Percentiles rank a stretch among this genome's conserved stretches.
Conservation (phyloP, 208 protist species). For the Tritrichomonas foetus region DNA sequence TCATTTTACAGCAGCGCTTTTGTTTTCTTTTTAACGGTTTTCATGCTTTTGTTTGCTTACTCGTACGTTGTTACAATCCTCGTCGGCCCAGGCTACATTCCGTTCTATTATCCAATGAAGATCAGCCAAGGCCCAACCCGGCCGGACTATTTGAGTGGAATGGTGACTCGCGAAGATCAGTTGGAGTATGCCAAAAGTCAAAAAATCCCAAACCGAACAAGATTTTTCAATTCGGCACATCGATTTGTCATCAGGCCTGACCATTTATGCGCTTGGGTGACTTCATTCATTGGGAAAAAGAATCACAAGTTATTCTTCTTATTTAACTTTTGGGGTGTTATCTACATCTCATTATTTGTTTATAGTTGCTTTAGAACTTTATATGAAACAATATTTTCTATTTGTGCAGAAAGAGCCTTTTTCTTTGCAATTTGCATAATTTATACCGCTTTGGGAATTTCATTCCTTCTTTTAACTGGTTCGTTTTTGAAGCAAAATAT, state of each 20-base stretch:
- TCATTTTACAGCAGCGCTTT: no score
- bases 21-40: not conserved
- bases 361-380: not conserved
- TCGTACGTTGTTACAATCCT: not conserved
- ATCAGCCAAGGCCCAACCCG: not conserved
- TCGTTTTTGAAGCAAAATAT: not conserved
- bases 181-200: not conserved
- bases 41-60: not conserved
- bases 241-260: conserved; percentile 22
- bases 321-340: not conserved
- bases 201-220: not conserved
- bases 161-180: not conserved
- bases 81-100: not conserved
- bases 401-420: no score
- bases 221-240: not conserved
- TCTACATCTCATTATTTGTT: not conserved
- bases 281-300: conserved; percentile 21
- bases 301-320: conserved; percentile 34
- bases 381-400: not conserved
- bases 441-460: not conserved
- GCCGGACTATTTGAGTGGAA: not conserved
- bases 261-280: not conserved
- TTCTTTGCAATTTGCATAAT: not conserved
- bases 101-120: conserved; percentile 24
- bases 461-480: not conserved